Conservation (phyloP, 345 rosid species). For the Populus davidiana region DNA sequence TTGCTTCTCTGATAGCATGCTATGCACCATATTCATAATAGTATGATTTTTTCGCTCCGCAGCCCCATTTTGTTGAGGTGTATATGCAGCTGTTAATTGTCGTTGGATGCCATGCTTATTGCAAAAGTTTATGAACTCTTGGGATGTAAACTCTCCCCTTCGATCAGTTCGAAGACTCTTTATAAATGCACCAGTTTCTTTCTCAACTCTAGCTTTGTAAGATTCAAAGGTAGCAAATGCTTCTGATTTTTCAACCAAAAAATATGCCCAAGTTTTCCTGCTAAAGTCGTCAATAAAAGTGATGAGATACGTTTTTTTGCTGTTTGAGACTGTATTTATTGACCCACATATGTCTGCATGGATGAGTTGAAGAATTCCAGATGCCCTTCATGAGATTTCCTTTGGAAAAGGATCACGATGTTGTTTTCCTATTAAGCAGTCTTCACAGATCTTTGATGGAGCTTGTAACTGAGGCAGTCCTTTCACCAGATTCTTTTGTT, state of each 20-base stretch:
- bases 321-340: not conserved
- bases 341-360: conserved; percentile 13
- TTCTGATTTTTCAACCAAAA: not conserved
- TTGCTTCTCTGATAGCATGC: too few species aligned
- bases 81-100: not conserved
- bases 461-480: not conserved
- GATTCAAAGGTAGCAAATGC: not conserved
- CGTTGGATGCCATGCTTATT: not conserved
- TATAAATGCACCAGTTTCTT: not conserved
- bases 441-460: not conserved
- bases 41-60: too few species aligned
- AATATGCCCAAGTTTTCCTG: too few species aligned
- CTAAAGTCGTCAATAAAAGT: not conserved
- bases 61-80: not conserved
- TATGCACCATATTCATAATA: too few species aligned
- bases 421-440: not conserved
- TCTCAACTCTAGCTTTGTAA: not conserved
- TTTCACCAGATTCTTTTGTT: not conserved
- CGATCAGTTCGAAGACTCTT: not conserved
- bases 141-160: not conserved
- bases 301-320: not conserved
- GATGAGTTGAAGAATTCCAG: not conserved
- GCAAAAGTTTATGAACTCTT: not conserved
- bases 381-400: conserved; percentile 4
- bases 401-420: not conserved